Percentiles rank a stretch among this genome's conserved stretches.
Evolutionary conservation across 2,329 filamentous ascomycete species (phyloP).

Genomic region (Colletotrichum somersetense): DNA sequence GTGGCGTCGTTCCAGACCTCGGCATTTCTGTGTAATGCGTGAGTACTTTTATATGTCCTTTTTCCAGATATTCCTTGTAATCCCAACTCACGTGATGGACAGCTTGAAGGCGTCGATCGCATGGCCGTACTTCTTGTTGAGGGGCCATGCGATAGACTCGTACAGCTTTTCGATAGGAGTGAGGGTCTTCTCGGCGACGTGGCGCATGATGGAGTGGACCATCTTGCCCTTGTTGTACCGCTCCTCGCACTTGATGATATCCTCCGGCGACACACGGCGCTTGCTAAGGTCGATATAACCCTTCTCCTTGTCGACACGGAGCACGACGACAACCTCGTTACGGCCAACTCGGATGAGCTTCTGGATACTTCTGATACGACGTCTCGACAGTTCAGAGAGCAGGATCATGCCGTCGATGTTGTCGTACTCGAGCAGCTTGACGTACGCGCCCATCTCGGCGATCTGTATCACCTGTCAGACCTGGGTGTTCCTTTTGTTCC

Average conservation of each 20-base stretch:
- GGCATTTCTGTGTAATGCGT: constrained; percentile 74
- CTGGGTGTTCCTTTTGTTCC: constrained; percentile 23
- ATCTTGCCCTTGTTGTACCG: constrained; percentile 99
- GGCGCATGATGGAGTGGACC: constrained; percentile 98
- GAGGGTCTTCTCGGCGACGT: constrained; percentile 96
- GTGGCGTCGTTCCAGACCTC: constrained; percentile 95
- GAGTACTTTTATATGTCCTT: background rate
- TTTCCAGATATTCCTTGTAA: too few relatives aligned
- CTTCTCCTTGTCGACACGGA: constrained; percentile 99
- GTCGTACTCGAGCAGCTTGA: constrained; percentile 99
- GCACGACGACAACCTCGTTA: constrained; percentile 98
- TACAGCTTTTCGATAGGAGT: constrained; percentile 96
- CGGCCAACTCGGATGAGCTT: constrained; percentile 98
- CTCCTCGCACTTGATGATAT: constrained; percentile 98
- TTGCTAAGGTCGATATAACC: constrained; percentile 99
- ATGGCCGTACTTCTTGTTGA: constrained; percentile 98
- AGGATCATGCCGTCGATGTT: constrained; percentile 99
- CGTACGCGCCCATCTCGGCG: constrained; percentile 99
- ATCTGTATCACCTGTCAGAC: constrained; percentile 69
- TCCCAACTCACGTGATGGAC: constrained; percentile 84
- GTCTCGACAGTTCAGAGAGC: constrained; percentile 94
- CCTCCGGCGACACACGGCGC: constrained; percentile 96
- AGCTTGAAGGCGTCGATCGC: constrained; percentile 99
- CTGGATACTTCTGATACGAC: constrained; percentile 98
- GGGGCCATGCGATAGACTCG: constrained; percentile 93